Percentiles rank a stretch among this genome's conserved stretches.
Conservation (phyloP, 345 rosid species). For the Pugionium cornutum region DNA sequence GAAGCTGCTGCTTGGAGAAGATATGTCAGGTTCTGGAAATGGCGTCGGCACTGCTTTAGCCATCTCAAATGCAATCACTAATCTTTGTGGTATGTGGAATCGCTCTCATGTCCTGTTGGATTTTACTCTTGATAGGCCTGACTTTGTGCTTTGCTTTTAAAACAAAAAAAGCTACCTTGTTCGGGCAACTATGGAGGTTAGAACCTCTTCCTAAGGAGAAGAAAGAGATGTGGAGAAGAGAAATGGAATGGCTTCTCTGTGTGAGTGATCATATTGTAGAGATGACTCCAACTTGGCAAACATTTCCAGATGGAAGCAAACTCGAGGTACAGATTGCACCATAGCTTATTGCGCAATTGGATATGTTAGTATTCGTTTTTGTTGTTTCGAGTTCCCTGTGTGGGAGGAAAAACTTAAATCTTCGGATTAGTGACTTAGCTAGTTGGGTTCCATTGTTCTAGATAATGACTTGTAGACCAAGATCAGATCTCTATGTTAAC, state of each 20-base stretch:
- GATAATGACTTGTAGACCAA: slow-evolving; percentile 97
- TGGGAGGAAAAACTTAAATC: neutral
- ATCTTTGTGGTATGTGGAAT: slow-evolving; percentile 81
- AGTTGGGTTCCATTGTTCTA: slow-evolving; percentile 38
- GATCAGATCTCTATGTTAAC: slow-evolving; percentile 84
- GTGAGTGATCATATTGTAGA: slow-evolving; percentile 96
- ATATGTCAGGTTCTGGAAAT: slow-evolving; percentile 99
- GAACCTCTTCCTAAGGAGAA: slow-evolving; percentile 79
- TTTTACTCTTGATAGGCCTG: neutral
- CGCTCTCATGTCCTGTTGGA: neutral
- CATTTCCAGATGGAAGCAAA: slow-evolving; percentile 92
- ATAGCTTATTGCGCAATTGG: neutral
- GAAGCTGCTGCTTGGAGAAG: slow-evolving; percentile 94
- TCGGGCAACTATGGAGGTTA: slow-evolving; percentile 97
- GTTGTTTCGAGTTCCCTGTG: neutral
- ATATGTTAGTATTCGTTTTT: neutral
- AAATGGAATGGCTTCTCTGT: slow-evolving; percentile 93
- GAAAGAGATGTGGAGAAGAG: slow-evolving; percentile 96
- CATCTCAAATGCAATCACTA: slow-evolving; percentile 91
- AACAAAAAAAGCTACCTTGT: slow-evolving; percentile 65
- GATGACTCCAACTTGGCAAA: slow-evolving; percentile 93
- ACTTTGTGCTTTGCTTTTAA: slow-evolving; percentile 12
- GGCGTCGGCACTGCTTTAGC: slow-evolving; percentile 95
- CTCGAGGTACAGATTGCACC: slow-evolving; percentile 64
- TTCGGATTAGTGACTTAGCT: neutral